These are phyloP conservation scores for Medicago arabica DNA, from an alignment of 306 rosid species.

Conservation along the genomic window DNA sequence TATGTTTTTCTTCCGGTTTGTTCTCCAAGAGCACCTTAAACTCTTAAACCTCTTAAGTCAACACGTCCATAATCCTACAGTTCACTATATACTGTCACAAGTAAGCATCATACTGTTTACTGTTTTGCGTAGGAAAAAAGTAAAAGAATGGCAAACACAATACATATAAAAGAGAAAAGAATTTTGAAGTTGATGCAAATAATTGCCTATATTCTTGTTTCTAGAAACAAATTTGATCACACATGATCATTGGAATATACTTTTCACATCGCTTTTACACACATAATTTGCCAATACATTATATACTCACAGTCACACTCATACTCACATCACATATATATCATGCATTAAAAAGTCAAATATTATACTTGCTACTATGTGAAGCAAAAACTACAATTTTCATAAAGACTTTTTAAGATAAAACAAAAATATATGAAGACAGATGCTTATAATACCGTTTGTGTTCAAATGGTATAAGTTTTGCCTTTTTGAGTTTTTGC, in stretches of 20 bases:
- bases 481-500: neutral
- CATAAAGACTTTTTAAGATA: neutral
- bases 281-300: too few species aligned
- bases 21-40: neutral
- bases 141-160: neutral
- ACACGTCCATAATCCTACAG: neutral
- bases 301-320: too few species aligned
- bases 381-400: too few species aligned
- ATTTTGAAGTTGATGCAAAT: neutral
- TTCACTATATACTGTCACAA: neutral
- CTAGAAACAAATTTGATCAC: neutral
- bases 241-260: neutral
- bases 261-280: too few species aligned
- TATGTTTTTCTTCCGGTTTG: neutral
- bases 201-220: neutral
- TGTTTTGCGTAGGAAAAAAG: neutral
- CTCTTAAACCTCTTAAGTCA: conserved; percentile 6
- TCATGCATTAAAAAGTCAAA: too few species aligned
- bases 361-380: too few species aligned
- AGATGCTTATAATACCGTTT: neutral
- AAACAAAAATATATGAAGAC: neutral
- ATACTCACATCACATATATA: too few species aligned
- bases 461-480: conserved; percentile 1
- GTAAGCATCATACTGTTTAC: neutral
- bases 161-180: too few species aligned